A percentile compares a stretch with the other conserved stretches of the same genome.
These are phyloP conservation scores for Metschnikowia peoriensis DNA, from an alignment of 805 yeast species.

Conservation along the genomic window DNA sequence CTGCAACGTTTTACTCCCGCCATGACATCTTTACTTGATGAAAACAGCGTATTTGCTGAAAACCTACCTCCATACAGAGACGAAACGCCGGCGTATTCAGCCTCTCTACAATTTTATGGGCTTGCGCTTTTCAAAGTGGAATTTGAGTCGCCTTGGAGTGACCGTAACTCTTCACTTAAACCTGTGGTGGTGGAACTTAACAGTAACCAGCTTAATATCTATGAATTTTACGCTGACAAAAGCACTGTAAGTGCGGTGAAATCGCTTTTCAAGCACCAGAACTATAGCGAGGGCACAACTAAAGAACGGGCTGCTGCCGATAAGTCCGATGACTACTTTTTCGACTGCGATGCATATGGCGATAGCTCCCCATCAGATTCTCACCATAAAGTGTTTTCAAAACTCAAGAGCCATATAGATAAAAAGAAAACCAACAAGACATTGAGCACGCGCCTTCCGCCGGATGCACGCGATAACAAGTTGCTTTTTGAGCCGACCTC, in stretches of 20 bases:
- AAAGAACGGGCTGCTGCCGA: slow-evolving; percentile 1
- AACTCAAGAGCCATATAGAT: slow-evolving; percentile 21
- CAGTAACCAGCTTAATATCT: slow-evolving; percentile 37
- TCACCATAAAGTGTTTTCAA: slow-evolving; percentile 13
- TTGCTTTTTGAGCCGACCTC: slow-evolving; percentile 39
- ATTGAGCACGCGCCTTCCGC: slow-evolving; percentile 19
- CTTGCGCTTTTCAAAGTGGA: slow-evolving; percentile 34
- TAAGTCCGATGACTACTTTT: slow-evolving; percentile 19
- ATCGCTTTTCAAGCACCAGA: slow-evolving; percentile 31
- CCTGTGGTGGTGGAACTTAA: slow-evolving; percentile 40
- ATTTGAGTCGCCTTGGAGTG: slow-evolving; percentile 37
- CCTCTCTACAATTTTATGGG: slow-evolving; percentile 35
- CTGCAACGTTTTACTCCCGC: background rate
- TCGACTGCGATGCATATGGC: slow-evolving; percentile 34
- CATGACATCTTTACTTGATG: background rate
- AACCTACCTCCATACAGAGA: slow-evolving; percentile 20
- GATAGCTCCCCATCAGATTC: slow-evolving; percentile 13
- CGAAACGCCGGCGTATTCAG: slow-evolving; percentile 28
- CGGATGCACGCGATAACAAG: slow-evolving; percentile 26
- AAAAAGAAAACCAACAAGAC: slow-evolving; percentile 14
- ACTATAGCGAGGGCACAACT: slow-evolving; percentile 20
- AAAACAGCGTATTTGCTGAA: background rate
- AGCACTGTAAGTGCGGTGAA: slow-evolving; percentile 23
- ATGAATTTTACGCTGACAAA: slow-evolving; percentile 25
- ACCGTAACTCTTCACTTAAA: slow-evolving; percentile 28